phyloP scores from a whole-genome alignment of 495 filamentous ascomycete species.

The Glarea lozoyensis region DNA sequence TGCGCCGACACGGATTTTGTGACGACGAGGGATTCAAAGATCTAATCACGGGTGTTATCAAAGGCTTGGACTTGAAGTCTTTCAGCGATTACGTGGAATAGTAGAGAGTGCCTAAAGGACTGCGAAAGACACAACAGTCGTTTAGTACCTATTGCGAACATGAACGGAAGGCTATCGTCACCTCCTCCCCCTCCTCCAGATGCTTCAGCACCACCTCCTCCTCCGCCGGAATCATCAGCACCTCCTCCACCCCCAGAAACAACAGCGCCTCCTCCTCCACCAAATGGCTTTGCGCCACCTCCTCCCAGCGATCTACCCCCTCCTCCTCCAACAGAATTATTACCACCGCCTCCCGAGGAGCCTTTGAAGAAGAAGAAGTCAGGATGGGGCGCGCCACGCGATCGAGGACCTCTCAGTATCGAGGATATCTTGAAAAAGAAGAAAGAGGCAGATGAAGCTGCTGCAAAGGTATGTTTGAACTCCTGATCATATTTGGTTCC shows the following conservation, averaged over 20 bases:
- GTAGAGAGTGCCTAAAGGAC: too few species aligned
- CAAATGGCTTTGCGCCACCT: conserved; percentile 33
- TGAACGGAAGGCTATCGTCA: conserved; percentile 7
- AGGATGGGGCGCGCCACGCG: conserved; percentile 39
- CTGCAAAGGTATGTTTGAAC: conserved; percentile 52
- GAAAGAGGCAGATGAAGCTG: conserved; percentile 67
- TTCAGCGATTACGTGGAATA: too few species aligned
- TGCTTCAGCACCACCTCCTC: conserved; percentile 42
- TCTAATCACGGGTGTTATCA: too few species aligned
- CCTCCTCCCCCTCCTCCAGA: conserved; percentile 32
- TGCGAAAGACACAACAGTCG: too few species aligned
- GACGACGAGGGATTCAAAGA: too few species aligned
- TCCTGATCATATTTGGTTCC: not conserved
- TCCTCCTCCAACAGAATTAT: conserved; percentile 39
- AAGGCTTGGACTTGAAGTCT: too few species aligned
- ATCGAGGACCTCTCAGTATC: conserved; percentile 55
- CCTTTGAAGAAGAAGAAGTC: conserved; percentile 44
- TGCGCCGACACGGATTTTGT: too few species aligned
- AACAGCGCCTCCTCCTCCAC: conserved; percentile 32
- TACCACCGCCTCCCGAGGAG: conserved; percentile 28
- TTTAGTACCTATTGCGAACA: conserved; percentile 3
- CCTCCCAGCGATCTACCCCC: conserved; percentile 49
- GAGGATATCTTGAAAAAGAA: conserved; percentile 74
- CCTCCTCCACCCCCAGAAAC: conserved; percentile 51
- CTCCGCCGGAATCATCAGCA: conserved; percentile 28